Percentiles rank a stretch among this genome's conserved stretches.
Conservation (phyloP, 257 asterid species). For the Capsicum chinense region DNA sequence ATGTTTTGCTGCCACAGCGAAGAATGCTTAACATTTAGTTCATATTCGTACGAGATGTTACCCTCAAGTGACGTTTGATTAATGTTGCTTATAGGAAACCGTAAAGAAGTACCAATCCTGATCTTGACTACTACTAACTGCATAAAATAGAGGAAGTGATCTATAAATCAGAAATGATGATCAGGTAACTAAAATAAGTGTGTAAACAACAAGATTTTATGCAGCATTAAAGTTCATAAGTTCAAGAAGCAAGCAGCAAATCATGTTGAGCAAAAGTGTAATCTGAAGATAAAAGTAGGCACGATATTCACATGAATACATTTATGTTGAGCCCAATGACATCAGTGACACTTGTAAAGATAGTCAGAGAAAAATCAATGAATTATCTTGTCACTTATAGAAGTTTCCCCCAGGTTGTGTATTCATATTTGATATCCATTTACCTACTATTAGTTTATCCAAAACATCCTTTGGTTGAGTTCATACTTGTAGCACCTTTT, state of each 20-base stretch:
- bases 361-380: constrained; percentile 15
- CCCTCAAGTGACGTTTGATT: constrained; percentile 1
- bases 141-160: not conserved
- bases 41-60: not conserved
- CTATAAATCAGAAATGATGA: not conserved
- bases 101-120: constrained; percentile 13
- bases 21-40: not conserved
- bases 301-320: not conserved
- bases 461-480: not conserved
- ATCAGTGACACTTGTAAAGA: not conserved
- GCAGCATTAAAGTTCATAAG: not conserved
- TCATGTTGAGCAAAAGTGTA: constrained; percentile 22
- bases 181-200: not conserved
- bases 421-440: not conserved
- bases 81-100: not conserved
- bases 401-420: not conserved
- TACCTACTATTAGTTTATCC: constrained; percentile 19
- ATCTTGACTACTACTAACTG: not conserved
- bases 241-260: constrained; percentile 15
- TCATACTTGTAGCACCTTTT: not conserved
- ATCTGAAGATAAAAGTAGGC: not conserved
- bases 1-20: not conserved
- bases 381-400: not conserved
- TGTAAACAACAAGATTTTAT: not conserved
- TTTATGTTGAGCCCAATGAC: not conserved